Conservation (phyloP, 23 red algal genomes). For the Chondrus crispus region DNA sequence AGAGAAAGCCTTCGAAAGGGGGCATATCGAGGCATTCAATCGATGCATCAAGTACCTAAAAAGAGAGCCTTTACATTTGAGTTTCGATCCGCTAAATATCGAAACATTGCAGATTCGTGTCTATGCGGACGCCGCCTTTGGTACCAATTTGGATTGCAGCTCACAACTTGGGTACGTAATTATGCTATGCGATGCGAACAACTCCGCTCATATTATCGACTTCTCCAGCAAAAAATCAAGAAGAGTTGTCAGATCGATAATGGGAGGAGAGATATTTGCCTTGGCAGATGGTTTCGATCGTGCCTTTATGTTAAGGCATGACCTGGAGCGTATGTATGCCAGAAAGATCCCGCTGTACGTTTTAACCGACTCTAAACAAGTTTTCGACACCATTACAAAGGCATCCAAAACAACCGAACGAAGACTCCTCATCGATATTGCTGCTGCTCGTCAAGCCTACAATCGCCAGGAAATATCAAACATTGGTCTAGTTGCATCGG, state of each 20-base stretch:
- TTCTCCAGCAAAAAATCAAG: background rate
- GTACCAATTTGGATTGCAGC: background rate
- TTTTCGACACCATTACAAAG: slow-evolving; percentile 27
- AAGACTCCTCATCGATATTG: slow-evolving; percentile 16
- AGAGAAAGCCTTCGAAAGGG: background rate
- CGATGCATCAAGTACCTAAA: background rate
- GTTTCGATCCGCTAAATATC: background rate
- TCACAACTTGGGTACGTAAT: background rate
- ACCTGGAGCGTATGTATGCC: background rate
- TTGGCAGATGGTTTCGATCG: background rate
- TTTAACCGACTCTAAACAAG: slow-evolving; percentile 29
- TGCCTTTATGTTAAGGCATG: background rate
- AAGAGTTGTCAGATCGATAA: slow-evolving; percentile 4
- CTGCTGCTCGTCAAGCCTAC: slow-evolving; percentile 5
- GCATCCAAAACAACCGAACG: background rate
- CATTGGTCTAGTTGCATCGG: background rate
- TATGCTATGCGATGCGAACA: background rate
- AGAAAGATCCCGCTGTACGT: background rate
- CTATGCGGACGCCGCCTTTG: background rate
- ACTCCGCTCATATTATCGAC: background rate
- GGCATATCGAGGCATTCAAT: too few species aligned
- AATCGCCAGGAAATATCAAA: background rate
- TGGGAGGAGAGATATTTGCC: slow-evolving; percentile 13
- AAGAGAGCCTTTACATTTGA: background rate
- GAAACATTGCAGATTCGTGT: background rate